Evolutionary conservation across 768 basidiomycete genomes (phyloP).

Genomic region (Dacryopinax spathularia): DNA sequence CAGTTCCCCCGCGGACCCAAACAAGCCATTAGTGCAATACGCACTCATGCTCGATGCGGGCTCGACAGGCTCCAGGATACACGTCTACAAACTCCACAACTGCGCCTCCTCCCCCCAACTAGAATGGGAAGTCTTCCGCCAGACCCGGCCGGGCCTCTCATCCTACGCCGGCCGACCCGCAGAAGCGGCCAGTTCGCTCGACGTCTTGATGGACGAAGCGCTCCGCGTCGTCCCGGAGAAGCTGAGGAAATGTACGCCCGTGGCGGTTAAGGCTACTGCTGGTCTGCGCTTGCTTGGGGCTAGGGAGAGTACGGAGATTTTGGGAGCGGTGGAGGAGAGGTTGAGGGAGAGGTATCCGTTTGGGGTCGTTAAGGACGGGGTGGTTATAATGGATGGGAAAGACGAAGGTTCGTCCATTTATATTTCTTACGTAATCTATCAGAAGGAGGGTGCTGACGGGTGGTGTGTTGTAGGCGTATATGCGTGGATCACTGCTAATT

Average conservation of each 20-base stretch:
- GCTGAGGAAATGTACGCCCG: constrained; percentile 59
- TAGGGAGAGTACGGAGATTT: constrained; percentile 49
- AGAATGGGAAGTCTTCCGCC: constrained; percentile 88
- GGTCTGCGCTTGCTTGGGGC: constrained; percentile 62
- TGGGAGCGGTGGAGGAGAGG: constrained; percentile 53
- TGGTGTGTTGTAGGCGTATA: constrained; percentile 50
- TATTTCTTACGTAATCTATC: background rate
- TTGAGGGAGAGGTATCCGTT: constrained; percentile 56
- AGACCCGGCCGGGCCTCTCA: constrained; percentile 68
- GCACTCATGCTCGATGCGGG: constrained; percentile 98
- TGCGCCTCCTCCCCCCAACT: constrained; percentile 59
- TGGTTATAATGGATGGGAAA: constrained; percentile 85
- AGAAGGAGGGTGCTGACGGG: background rate
- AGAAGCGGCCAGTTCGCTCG: constrained; percentile 64
- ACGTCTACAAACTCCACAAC: constrained; percentile 97
- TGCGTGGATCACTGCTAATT: constrained; percentile 97
- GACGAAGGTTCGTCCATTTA: constrained; percentile 52
- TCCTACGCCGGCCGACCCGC: constrained; percentile 40
- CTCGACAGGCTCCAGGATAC: constrained; percentile 91
- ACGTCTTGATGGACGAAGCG: constrained; percentile 69
- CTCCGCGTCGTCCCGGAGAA: constrained; percentile 54
- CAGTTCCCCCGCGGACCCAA: constrained; percentile 35
- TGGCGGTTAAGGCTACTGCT: constrained; percentile 88
- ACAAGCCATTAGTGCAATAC: constrained; percentile 62
- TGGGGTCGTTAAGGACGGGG: constrained; percentile 45